Evolutionary conservation across 148 eudicot species (phyloP).

Genomic region (Amaranthus hypochondriacus): DNA sequence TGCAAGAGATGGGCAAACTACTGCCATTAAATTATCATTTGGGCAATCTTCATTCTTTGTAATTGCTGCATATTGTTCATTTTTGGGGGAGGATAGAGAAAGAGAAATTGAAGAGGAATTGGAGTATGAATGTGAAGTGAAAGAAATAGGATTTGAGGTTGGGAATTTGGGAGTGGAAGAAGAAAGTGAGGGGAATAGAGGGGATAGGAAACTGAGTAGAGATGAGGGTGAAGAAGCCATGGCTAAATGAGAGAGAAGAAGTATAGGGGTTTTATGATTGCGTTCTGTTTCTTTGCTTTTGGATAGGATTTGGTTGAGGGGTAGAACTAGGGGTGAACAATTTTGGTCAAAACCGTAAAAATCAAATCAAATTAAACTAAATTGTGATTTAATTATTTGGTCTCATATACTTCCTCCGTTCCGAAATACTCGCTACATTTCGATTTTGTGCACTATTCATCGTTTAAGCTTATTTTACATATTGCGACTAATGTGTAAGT

Average conservation of each 20-base stretch:
- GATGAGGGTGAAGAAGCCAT: conserved; percentile 54
- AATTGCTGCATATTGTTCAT: background rate
- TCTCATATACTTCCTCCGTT: too few relatives aligned
- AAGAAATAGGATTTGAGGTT: background rate
- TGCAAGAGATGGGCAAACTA: conserved; percentile 60
- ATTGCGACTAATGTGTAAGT: too few relatives aligned
- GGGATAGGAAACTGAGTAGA: conserved; percentile 48
- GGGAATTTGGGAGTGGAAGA: conserved; percentile 16
- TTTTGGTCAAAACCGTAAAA: too few relatives aligned
- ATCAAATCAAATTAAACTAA: too few relatives aligned
- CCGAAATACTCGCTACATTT: too few relatives aligned
- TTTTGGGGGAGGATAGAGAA: conserved; percentile 5
- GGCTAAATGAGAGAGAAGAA: background rate
- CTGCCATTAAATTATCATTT: conserved; percentile 37
- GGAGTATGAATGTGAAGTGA: too few relatives aligned
- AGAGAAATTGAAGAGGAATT: background rate
- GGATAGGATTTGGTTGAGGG: conserved; percentile 15
- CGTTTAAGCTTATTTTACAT: too few relatives aligned
- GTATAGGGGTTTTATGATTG: too few relatives aligned
- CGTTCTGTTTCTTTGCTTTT: background rate
- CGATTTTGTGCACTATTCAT: too few relatives aligned
- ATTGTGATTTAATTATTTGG: too few relatives aligned
- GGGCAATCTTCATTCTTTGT: conserved; percentile 12
- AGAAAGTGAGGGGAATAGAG: conserved; percentile 38
- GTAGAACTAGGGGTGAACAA: background rate